These are phyloP conservation scores for Erodium moschatum DNA, from an alignment of 441 rosid genomes.

Conservation along the genomic window DNA sequence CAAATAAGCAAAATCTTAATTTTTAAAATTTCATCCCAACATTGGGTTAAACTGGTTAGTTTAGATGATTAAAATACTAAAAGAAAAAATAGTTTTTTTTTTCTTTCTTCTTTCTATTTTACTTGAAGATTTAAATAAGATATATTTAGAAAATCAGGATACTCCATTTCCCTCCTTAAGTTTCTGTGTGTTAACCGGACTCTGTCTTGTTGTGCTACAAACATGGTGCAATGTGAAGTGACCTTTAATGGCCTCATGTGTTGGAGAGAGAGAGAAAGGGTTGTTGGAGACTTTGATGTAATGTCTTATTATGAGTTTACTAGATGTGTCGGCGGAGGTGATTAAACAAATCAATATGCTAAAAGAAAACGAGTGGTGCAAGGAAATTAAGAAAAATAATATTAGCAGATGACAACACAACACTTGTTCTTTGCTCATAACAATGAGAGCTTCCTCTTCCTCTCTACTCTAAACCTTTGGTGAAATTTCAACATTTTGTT, in stretches of 20 bases:
- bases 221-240: not conserved
- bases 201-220: not conserved
- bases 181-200: not conserved
- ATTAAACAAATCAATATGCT: not conserved
- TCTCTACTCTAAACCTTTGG: not conserved
- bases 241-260: not conserved
- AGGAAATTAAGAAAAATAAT: too few species aligned
- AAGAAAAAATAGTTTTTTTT: too few species aligned
- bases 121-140: too few species aligned
- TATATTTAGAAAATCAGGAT: too few species aligned
- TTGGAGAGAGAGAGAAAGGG: not conserved
- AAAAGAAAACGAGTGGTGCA: not conserved
- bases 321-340: constrained; percentile 23
- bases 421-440: not conserved
- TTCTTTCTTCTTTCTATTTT: too few species aligned
- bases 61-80: too few species aligned
- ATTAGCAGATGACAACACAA: not conserved
- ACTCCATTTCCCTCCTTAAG: too few species aligned
- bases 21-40: too few species aligned
- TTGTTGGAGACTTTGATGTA: constrained; percentile 2
- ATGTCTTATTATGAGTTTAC: constrained; percentile 4
- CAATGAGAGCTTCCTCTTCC: not conserved
- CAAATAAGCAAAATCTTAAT: too few species aligned
- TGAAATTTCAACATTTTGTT: not conserved
- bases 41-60: too few species aligned